Evolutionary conservation across 768 basidiomycete genomes (phyloP).

Genomic region (Cytidiella melzeri): DNA sequence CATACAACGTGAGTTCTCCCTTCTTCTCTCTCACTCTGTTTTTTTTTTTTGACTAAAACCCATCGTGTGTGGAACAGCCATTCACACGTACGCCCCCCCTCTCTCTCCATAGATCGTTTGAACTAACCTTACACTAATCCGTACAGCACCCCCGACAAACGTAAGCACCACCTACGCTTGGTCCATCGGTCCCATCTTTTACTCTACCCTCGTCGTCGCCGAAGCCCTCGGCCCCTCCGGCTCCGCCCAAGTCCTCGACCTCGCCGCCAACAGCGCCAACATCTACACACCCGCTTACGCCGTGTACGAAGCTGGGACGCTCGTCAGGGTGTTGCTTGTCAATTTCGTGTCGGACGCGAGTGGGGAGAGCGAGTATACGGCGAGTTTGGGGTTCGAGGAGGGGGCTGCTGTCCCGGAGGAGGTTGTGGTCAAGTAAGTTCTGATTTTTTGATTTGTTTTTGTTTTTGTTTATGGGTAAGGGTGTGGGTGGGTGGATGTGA

Average conservation of each 20-base stretch:
- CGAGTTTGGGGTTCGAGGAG: conserved; percentile 26
- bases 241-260: conserved; percentile 34
- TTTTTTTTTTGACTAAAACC: background rate
- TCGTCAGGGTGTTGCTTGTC: conserved; percentile 38
- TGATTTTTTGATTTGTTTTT: background rate
- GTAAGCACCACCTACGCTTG: conserved; percentile 31
- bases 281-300: conserved; percentile 41
- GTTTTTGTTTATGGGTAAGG: too few species aligned
- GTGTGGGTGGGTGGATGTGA: background rate
- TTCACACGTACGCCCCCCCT: conserved; percentile 37
- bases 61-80: conserved; percentile 27
- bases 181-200: conserved; percentile 44
- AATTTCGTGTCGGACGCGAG: conserved; percentile 41
- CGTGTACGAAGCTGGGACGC: conserved; percentile 40
- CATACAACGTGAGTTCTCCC: conserved; percentile 41
- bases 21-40: too few species aligned
- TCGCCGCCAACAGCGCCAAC: conserved; percentile 26
- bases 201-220: conserved; percentile 38
- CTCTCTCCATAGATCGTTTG: background rate
- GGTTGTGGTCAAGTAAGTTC: conserved; percentile 29
- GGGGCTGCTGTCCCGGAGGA: conserved; percentile 21
- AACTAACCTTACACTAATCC: background rate
- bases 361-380: conserved; percentile 31
- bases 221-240: conserved; percentile 41
- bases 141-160: conserved; percentile 37